These are phyloP conservation scores for Nothopassalora personata DNA, from an alignment of 2,329 filamentous ascomycete genomes.

Conservation along the genomic window DNA sequence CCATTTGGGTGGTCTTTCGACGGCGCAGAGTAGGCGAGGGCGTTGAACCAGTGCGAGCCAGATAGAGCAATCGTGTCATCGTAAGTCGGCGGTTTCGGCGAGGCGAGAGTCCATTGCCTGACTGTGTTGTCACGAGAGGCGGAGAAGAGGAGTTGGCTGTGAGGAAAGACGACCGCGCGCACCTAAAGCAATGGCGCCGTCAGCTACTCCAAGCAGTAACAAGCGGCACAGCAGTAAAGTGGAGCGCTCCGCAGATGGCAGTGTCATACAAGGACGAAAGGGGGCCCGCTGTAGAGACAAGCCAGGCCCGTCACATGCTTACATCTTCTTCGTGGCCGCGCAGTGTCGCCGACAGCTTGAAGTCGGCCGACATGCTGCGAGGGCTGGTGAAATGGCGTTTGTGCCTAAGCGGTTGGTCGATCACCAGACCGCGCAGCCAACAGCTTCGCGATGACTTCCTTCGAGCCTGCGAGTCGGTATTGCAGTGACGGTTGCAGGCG, in stretches of 20 bases:
- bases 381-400: not conserved
- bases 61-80: constrained; percentile 74
- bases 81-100: constrained; percentile 62
- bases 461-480: no score
- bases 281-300: not conserved
- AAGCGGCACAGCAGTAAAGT: not conserved
- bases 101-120: constrained; percentile 71
- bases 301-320: constrained; percentile 35
- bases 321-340: constrained; percentile 92
- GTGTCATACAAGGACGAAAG: not conserved
- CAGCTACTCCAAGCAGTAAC: constrained; percentile 12
- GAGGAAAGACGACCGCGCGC: constrained; percentile 75
- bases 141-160: constrained; percentile 66
- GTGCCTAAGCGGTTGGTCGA: not conserved
- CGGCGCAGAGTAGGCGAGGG: constrained; percentile 69
- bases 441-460: not conserved
- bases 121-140: constrained; percentile 90
- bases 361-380: constrained; percentile 61
- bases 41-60: constrained; percentile 82
- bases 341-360: constrained; percentile 88
- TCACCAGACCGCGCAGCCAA: not conserved
- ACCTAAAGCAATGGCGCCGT: constrained; percentile 54
- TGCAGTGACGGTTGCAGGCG: no score
- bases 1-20: constrained; percentile 67
- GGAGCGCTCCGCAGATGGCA: not conserved